These are phyloP conservation scores for Apiospora hydei DNA, from an alignment of 2,329 filamentous ascomycete species.

Conservation along the genomic window DNA sequence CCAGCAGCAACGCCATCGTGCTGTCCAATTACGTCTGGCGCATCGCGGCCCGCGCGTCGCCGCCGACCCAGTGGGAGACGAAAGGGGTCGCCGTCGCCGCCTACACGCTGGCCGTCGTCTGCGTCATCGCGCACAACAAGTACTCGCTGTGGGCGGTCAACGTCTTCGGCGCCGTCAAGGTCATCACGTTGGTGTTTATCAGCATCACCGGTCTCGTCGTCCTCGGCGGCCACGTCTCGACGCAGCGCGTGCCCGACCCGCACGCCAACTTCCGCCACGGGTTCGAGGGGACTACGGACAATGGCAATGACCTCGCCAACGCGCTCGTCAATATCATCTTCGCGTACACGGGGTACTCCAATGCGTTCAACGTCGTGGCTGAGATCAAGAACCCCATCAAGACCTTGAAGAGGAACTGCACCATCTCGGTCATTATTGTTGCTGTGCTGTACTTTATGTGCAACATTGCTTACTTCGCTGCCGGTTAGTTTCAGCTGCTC, in stretches of 20 bases:
- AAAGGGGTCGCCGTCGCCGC: slow-evolving; percentile 72
- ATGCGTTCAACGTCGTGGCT: slow-evolving; percentile 67
- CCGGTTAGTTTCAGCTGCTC: slow-evolving; percentile 41
- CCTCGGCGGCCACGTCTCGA: slow-evolving; percentile 59
- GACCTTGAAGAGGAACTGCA: slow-evolving; percentile 58
- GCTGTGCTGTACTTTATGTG: slow-evolving; percentile 62
- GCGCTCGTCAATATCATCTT: slow-evolving; percentile 67
- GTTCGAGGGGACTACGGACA: slow-evolving; percentile 56
- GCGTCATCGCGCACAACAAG: slow-evolving; percentile 60
- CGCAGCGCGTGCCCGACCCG: slow-evolving; percentile 53
- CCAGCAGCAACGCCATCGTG: slow-evolving; percentile 65
- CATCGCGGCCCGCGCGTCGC: slow-evolving; percentile 56
- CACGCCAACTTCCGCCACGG: slow-evolving; percentile 61
- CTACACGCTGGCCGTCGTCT: slow-evolving; percentile 65
- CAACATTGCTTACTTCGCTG: slow-evolving; percentile 67
- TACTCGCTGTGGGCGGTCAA: slow-evolving; percentile 65
- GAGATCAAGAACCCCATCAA: slow-evolving; percentile 64
- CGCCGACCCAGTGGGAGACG: slow-evolving; percentile 66
- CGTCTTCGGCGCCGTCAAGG: slow-evolving; percentile 63
- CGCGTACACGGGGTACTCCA: slow-evolving; percentile 63
- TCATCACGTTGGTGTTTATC: slow-evolving; percentile 69
- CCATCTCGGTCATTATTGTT: slow-evolving; percentile 58
- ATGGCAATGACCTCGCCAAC: slow-evolving; percentile 58
- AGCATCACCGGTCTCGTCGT: slow-evolving; percentile 68
- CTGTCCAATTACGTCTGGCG: slow-evolving; percentile 69